Evolutionary conservation across 257 asterid species (phyloP), one percentile per base, ranked within the genome.

Genomic region (Paulownia fortunei): DNA sequence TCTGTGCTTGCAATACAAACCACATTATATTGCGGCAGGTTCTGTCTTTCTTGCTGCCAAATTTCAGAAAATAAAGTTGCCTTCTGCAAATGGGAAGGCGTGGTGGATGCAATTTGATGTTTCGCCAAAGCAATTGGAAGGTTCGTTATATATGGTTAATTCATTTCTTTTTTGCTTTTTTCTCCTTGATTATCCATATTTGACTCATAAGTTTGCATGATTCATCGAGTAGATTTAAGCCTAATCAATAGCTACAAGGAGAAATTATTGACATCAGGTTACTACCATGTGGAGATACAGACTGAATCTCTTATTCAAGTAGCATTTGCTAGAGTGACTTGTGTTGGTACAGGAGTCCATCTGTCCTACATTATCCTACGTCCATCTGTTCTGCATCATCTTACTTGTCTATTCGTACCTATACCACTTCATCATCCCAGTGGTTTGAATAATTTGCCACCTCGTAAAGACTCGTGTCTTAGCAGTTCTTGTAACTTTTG

Each of bases 101-200:
- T 89, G 94, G 94, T 89, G 92, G 94, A 84, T 84, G 94, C 91
- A 84, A 19, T 89, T 89, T 83, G 89, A 87, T 75, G 92, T 89
- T 80, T 83, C 87, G 55, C 90, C 89, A 1, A 84, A 83, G 74
- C 84, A 82, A 68, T 64, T 89, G 74, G 84, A 88, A 83, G 90
- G 90, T 89, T 72, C 52, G 87, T 56, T 54, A 2, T 23, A n/a
- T 76, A 21, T 34, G 39, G 41, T 52, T 7, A 3, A 6, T 70
- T 60, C 1, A 6, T 47, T 44, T 23, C 1, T 19, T 9, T n/a
- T 26, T 13, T 6, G 1, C 18, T 4, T n/a, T 65, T 63, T 27
- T 26, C 59, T 64, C 32, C 42, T 21, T 10, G 1, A 39, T 37
- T 8, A 13, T 52, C 67, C 13, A 37, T 76, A 44, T 56, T 44